These are phyloP conservation scores for Fusarium chlamydosporum DNA, from an alignment of 2,329 filamentous ascomycete genomes.

Conservation along the genomic window DNA sequence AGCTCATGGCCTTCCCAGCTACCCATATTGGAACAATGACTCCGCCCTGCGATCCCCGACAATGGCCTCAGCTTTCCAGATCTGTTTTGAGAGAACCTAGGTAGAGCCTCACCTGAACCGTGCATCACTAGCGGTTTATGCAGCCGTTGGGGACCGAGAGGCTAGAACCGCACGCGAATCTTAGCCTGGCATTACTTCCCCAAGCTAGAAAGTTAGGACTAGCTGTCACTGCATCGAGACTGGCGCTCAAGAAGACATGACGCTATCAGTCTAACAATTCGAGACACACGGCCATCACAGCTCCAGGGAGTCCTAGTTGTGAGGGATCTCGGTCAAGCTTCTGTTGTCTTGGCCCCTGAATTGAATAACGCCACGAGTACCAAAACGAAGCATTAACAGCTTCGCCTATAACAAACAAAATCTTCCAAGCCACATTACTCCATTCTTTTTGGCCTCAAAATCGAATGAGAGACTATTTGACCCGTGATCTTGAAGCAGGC, in stretches of 20 bases:
- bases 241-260: accelerated
- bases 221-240: not conserved
- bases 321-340: not conserved
- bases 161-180: not conserved
- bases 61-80: not conserved
- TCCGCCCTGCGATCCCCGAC: not conserved
- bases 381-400: not conserved
- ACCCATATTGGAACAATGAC: not conserved
- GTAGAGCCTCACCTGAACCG: slow-evolving; percentile 8
- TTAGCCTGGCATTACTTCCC: no score
- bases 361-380: not conserved
- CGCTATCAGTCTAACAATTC: no score
- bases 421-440: not conserved
- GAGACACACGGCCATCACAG: not conserved
- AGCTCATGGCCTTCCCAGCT: not conserved
- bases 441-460: no score
- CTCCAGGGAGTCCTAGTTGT: no score
- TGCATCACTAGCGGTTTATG: not conserved
- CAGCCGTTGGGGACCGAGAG: not conserved
- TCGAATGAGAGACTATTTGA: not conserved
- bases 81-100: not conserved
- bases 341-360: no score
- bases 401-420: not conserved
- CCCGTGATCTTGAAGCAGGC: not conserved
- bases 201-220: no score